Percentiles rank a stretch among this genome's conserved stretches.
phyloP scores from a whole-genome alignment of 768 basidiomycete genomes.

The Tephrocybe sp. region DNA sequence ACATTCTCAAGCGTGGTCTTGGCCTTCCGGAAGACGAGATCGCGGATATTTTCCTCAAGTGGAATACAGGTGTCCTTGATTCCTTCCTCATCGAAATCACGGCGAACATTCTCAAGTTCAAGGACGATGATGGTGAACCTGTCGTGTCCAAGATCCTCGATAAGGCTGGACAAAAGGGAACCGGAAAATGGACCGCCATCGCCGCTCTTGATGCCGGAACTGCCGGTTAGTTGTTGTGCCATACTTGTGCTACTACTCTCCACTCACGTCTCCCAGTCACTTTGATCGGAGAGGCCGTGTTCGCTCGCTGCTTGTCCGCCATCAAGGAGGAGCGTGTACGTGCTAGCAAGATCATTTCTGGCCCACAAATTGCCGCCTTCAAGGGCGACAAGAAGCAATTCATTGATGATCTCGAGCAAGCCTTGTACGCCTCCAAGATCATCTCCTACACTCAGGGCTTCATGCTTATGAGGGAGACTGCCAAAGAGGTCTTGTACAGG shows the following conservation, averaged over 20 bases:
- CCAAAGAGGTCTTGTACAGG: slow-evolving; percentile 70
- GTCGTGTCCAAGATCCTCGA: slow-evolving; percentile 95
- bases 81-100: slow-evolving; percentile 99
- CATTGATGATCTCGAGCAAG: slow-evolving; percentile 99
- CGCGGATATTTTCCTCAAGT: slow-evolving; percentile 87
- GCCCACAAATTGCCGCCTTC: slow-evolving; percentile 92
- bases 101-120: slow-evolving; percentile 93
- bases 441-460: slow-evolving; percentile 99
- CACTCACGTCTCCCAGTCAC: slow-evolving; percentile 62
- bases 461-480: slow-evolving; percentile 99
- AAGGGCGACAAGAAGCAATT: slow-evolving; percentile 98
- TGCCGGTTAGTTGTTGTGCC: slow-evolving; percentile 53
- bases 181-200: slow-evolving; percentile 99
- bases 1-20: slow-evolving; percentile 96
- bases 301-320: slow-evolving; percentile 95
- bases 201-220: slow-evolving; percentile 92
- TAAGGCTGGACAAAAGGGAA: slow-evolving; percentile 97
- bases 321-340: slow-evolving; percentile 95
- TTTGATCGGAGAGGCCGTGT: slow-evolving; percentile 98
- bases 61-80: slow-evolving; percentile 99
- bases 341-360: slow-evolving; percentile 88
- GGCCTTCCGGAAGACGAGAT: slow-evolving; percentile 87
- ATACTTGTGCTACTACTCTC: slow-evolving; percentile 5
- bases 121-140: slow-evolving; percentile 92
- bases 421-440: slow-evolving; percentile 98